phyloP scores from a whole-genome alignment of 176 grass and related monocot genomes.

The Tillandsia leiboldiana region DNA sequence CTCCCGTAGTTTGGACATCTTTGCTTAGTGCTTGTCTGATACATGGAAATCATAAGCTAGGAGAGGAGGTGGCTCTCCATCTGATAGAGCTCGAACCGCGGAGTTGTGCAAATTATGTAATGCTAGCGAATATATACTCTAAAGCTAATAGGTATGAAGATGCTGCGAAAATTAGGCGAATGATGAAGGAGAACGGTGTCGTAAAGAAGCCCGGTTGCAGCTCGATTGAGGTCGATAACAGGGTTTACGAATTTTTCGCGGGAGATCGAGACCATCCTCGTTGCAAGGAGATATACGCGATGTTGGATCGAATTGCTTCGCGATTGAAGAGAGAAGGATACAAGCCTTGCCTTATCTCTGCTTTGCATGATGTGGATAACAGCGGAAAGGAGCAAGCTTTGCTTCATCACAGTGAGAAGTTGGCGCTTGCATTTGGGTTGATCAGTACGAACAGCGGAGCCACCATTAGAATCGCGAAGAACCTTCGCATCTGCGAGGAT shows the following conservation, averaged over 20 bases:
- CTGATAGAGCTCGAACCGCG: conserved; percentile 29
- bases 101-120: conserved; percentile 26
- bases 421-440: conserved; percentile 17
- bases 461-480: conserved; percentile 11
- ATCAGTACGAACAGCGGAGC: neutral
- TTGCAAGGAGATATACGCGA: conserved; percentile 2
- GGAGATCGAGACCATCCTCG: conserved; percentile 1
- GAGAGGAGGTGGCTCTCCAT: conserved; percentile 22
- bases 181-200: conserved; percentile 11
- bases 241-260: neutral
- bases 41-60: conserved; percentile 2
- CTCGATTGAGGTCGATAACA: conserved; percentile 10
- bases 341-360: neutral
- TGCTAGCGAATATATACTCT: conserved; percentile 10
- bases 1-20: conserved; percentile 34
- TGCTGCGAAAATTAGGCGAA: neutral
- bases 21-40: conserved; percentile 24
- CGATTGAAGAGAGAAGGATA: conserved; percentile 4
- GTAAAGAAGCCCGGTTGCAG: conserved; percentile 6
- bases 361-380: neutral
- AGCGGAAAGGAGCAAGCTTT: conserved; percentile 6
- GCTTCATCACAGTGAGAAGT: conserved; percentile 10
- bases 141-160: conserved; percentile 2
- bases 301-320: conserved; percentile 5
- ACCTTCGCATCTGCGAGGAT: conserved; percentile 7